These are phyloP conservation scores for Aspergillus mulundensis DNA, from an alignment of 495 filamentous ascomycete species.

Conservation along the genomic window DNA sequence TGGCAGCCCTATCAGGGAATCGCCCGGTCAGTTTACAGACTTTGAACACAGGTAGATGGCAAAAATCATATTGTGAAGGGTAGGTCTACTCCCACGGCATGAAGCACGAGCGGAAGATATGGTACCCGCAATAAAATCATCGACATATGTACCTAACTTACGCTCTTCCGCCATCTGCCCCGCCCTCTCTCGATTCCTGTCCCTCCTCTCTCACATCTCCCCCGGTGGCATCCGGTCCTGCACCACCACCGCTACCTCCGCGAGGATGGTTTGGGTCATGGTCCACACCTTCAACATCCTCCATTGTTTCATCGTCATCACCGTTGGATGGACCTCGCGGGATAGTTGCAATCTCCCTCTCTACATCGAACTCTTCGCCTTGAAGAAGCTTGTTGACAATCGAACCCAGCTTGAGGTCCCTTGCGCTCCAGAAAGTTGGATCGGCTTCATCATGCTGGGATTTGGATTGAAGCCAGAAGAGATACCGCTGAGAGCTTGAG, in stretches of 20 bases:
- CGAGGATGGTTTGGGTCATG: conserved; percentile 55
- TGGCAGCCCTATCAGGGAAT: conserved; percentile 32
- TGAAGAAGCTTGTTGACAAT: conserved; percentile 80
- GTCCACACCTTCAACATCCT: conserved; percentile 66
- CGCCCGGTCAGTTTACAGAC: conserved; percentile 12
- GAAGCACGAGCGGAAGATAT: neutral
- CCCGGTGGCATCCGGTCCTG: conserved; percentile 79
- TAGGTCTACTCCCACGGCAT: conserved; percentile 8
- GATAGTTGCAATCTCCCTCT: conserved; percentile 66
- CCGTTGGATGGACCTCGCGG: conserved; percentile 46
- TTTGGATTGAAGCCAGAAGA: conserved; percentile 96
- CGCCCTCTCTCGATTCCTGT: conserved; percentile 79
- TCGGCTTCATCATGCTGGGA: conserved; percentile 71
- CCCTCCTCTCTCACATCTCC: conserved; percentile 90
- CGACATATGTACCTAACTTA: conserved; percentile 93
- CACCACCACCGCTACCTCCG: conserved; percentile 65
- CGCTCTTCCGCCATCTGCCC: conserved; percentile 96
- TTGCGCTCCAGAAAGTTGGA: conserved; percentile 69
- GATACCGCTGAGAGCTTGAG: conserved; percentile 83
- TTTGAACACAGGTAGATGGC: neutral
- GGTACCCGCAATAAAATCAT: conserved; percentile 15
- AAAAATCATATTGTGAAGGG: conserved; percentile 6
- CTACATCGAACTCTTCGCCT: conserved; percentile 85
- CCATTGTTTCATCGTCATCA: conserved; percentile 77
- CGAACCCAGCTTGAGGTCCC: conserved; percentile 76